Percentiles rank a stretch among this genome's conserved stretches.
Conservation (phyloP, 805 yeast species). For the Suhomyces faveliae region DNA sequence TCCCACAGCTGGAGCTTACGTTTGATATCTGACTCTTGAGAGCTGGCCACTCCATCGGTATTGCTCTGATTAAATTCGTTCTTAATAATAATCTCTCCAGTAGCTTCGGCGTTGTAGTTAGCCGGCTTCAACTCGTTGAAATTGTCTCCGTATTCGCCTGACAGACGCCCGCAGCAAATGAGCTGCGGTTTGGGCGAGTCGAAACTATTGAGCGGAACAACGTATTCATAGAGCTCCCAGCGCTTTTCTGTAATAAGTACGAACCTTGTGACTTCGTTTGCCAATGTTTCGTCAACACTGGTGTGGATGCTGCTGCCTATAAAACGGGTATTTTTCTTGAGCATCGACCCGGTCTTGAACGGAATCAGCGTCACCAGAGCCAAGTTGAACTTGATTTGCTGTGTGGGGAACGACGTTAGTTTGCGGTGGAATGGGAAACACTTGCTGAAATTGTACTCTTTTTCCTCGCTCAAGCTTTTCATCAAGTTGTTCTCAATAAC, state of each 20-base stretch:
- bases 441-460: slow-evolving; percentile 68
- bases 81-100: slow-evolving; percentile 11
- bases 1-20: slow-evolving; percentile 53
- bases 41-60: slow-evolving; percentile 13
- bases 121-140: slow-evolving; percentile 37
- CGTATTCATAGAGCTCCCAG: slow-evolving; percentile 70
- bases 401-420: slow-evolving; percentile 53
- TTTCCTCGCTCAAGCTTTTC: slow-evolving; percentile 32
- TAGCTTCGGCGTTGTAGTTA: not conserved
- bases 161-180: slow-evolving; percentile 63
- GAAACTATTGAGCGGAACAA: slow-evolving; percentile 40
- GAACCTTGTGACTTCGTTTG: slow-evolving; percentile 64
- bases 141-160: slow-evolving; percentile 64
- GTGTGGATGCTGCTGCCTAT: slow-evolving; percentile 32
- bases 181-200: slow-evolving; percentile 47
- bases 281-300: slow-evolving; percentile 23
- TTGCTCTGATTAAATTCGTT: slow-evolving; percentile 19
- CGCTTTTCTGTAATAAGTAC: slow-evolving; percentile 63
- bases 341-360: slow-evolving; percentile 21
- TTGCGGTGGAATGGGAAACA: slow-evolving; percentile 81
- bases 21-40: slow-evolving; percentile 24
- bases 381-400: slow-evolving; percentile 41
- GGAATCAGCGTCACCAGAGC: slow-evolving; percentile 19
- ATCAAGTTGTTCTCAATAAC: slow-evolving; percentile 19
- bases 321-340: slow-evolving; percentile 28